Conservation (phyloP, 345 rosid species). For the Melastoma malabathricum region DNA sequence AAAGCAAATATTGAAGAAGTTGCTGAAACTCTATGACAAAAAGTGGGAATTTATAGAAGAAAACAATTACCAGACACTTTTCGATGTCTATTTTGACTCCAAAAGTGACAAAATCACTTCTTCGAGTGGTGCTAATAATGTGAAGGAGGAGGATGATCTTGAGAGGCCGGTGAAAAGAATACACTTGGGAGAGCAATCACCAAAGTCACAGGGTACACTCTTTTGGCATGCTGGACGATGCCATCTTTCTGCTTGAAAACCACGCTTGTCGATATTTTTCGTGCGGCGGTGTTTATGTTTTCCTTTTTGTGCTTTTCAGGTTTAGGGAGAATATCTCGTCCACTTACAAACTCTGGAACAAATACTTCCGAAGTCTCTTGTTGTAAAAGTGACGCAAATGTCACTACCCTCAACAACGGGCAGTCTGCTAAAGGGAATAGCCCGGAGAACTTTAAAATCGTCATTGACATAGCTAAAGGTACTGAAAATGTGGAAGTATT, state of each 20-base stretch:
- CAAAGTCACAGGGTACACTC: too few species aligned
- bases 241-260: too few species aligned
- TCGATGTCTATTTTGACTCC: constrained; percentile 42
- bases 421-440: background rate
- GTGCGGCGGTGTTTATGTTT: too few species aligned
- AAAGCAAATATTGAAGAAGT: constrained; percentile 28
- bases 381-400: background rate
- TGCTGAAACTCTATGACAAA: constrained; percentile 19
- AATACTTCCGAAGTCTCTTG: too few species aligned
- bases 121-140: background rate
- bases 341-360: too few species aligned
- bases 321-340: too few species aligned
- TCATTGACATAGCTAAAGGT: constrained; percentile 41
- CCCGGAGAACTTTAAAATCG: constrained; percentile 3
- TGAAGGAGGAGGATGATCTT: constrained; percentile 3
- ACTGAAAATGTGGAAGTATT: constrained; percentile 49
- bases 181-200: constrained; percentile 6
- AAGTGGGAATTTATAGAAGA: constrained; percentile 54
- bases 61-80: constrained; percentile 38
- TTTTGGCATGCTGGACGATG: too few species aligned
- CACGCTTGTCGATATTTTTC: too few species aligned
- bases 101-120: constrained; percentile 24
- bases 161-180: constrained; percentile 19
- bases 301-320: too few species aligned
- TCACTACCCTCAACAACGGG: too few species aligned